Evolutionary conservation across 2,329 filamentous ascomycete species (phyloP), one percentile per base, ranked within the genome.

Genomic region (Rhinocladiella mackenziei): DNA sequence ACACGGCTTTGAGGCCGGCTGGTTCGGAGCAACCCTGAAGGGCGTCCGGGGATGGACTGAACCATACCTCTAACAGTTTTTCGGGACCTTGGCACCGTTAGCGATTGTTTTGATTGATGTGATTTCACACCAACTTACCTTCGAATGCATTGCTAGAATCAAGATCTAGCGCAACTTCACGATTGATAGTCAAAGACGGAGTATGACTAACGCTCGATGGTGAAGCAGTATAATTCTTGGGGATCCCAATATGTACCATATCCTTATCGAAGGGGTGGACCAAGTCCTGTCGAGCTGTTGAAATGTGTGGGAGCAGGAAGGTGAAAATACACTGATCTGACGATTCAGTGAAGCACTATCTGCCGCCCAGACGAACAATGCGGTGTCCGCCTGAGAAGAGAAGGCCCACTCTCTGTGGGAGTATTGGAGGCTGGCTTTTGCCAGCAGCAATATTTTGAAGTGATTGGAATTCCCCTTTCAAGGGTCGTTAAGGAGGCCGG

Each of bases 31-130:
- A 77, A 3, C 80, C 70, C 13, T 89, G 84, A 28, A 94, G 76
- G 49, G 82, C 75, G 54, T 79, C 74, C 38, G 89, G 77, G 59
- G 85, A 86, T 17, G 89, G 81, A 46, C 86, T 84, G 65, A 98
- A 97, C 92, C 92, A 98, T 62, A 98, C 91, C 74, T 98, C 92
- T 60, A 98, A 78, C 43, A 98, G 78, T 75, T 98, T 98, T 74
- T 98, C 92, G 32, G 92, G 92, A 48, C 91, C 84, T 85, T 23
- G n/a, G 48, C 8, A 25, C 25, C 10, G 39, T 22, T 39, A 54
- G 43, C 14, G 14, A 3, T 20, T 15, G 2, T 13, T n/a, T n/a
- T 4, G 13, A 11, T 17, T 4, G 10, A 9, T 4, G 7, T n/a
- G 39, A 15, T 17, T 7, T 14, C 10, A 39, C 18, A 9, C 13